phyloP scores from a whole-genome alignment of 1,139 yeast species.

The Saccharomyces hybrid region DNA sequence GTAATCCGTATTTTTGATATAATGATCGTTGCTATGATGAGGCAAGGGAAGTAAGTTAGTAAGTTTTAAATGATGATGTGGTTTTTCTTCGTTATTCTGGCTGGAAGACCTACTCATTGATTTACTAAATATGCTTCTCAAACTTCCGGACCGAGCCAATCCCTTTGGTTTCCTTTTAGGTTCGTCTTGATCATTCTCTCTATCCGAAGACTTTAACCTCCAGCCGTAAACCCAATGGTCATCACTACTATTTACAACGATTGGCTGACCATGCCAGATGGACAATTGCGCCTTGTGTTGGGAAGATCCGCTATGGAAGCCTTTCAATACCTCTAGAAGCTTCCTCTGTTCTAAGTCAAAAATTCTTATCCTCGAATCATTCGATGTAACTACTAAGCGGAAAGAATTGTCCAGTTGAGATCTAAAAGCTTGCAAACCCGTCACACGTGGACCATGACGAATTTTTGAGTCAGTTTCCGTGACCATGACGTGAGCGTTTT shows the following conservation, averaged over 20 bases:
- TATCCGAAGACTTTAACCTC: constrained; percentile 20
- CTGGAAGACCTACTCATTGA: constrained; percentile 20
- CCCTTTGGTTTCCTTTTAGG: constrained; percentile 1
- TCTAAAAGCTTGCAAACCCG: constrained; percentile 40
- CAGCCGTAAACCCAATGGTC: constrained; percentile 37
- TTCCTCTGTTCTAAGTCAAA: constrained; percentile 50
- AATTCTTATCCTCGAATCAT: constrained; percentile 71
- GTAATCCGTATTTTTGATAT: constrained; percentile 36
- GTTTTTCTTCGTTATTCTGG: constrained; percentile 19
- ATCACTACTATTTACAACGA: constrained; percentile 41
- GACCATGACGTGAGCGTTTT: constrained; percentile 2
- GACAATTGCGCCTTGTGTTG: constrained; percentile 53
- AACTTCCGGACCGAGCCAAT: constrained; percentile 52
- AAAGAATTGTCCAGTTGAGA: constrained; percentile 24
- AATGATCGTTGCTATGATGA: constrained; percentile 18
- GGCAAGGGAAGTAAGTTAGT: constrained; percentile 9
- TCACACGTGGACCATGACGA: constrained; percentile 41
- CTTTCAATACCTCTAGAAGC: constrained; percentile 64
- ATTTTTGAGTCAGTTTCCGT: constrained; percentile 10
- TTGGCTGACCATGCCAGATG: constrained; percentile 8
- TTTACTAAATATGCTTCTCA: constrained; percentile 67
- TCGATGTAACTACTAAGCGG: constrained; percentile 53
- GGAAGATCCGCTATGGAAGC: constrained; percentile 61
- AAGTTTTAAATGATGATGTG: constrained; percentile 15
- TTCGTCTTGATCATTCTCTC: neutral